Base-by-base conservation (phyloP, 768 basidiomycete genomes). In the Lentinula raphanica region DNA sequence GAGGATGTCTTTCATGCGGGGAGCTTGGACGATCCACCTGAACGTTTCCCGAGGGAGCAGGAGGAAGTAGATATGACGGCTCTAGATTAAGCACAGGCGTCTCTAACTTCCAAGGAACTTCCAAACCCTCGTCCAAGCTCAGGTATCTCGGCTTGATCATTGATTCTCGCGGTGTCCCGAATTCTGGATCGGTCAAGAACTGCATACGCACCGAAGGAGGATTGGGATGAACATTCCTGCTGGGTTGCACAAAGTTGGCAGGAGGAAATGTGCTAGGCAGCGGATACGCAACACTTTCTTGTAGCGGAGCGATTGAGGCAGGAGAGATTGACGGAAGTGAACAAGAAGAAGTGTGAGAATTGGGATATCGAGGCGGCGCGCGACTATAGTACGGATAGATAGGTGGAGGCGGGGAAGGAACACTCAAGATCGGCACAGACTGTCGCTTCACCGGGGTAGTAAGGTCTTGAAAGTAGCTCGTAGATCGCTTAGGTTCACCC, bases 401-500 rank as follows among this genome's bases (percentile, higher is more conserved):
- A 9, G 32, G 40, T 59, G 25, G 69, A 64, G 19, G 64, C 51
- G 5, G 70, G 64, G 35, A 67, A 64, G 50, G 66, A 60, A 17
- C 66, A 69, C 2, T 62, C 6, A 57, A n/a, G 13, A 57, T 35
- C 63, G 54, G 58, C 56, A 60, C 56, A 61, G 60, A 54, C 54
- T 45, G 56, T 63, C 59, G 49, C 13, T 59, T 57, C 12, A 46
- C 31, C 9, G 56, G 45, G 1, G 53, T 59, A 58, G 32, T 58
- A 45, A 51, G 27, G 44, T 19, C 28, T 55, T 65, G 66, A 13
- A 69, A 28, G 58, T 66, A 70, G 58, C 65, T 67, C 27, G 63
- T 64, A 3, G 69, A 65, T 44, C 73, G 69, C 60, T 67, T 77
- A 19, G 75, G 74, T 62, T 76, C 74, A 13, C 76, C 76, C 9